phyloP scores from a whole-genome alignment of 306 rosid genomes.

The Medicago truncatula region MtrunA17r5.0-ANR NC_053049.1:39252001-39252500 shows the following conservation, averaged over 20 bases:
- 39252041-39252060: too few species aligned
- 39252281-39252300: not conserved
- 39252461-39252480: conserved; percentile 71
- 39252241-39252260: not conserved
- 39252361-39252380: conserved; percentile 80
- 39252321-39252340: conserved; percentile 43
- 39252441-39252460: conserved; percentile 74
- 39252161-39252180: not conserved
- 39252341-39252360: conserved; percentile 73
- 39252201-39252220: not conserved
- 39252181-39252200: not conserved
- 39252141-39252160: not conserved
- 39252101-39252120: not conserved
- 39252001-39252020: not conserved
- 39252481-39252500: conserved; percentile 65
- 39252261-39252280: not conserved
- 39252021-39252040: too few species aligned
- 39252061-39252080: not conserved
- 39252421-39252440: conserved; percentile 75
- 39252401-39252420: conserved; percentile 87
- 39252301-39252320: not conserved
- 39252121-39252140: not conserved
- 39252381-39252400: conserved; percentile 83
- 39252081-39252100: not conserved
- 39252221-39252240: too few species aligned